A percentile compares a stretch with the other conserved stretches of the same genome.
These are phyloP conservation scores for Suillus cothurnatus DNA, from an alignment of 768 basidiomycete genomes.

Conservation along the genomic window DNA sequence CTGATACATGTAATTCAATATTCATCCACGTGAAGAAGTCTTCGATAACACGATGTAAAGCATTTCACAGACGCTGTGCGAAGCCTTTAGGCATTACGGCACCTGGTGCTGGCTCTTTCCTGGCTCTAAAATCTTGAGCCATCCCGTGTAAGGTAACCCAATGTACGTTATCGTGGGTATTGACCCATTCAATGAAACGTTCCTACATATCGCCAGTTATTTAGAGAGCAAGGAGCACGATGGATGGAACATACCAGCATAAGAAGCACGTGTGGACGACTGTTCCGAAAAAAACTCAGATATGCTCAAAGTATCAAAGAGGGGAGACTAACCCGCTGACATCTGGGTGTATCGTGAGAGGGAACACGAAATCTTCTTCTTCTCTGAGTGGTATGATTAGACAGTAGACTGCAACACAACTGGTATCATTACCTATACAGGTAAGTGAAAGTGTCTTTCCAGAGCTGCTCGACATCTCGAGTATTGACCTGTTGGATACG, in stretches of 20 bases:
- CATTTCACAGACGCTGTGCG: constrained; percentile 11
- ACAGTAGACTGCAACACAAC: background rate
- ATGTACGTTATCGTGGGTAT: constrained; percentile 66
- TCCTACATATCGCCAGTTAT: constrained; percentile 40
- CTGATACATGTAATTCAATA: background rate
- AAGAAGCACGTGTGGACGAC: constrained; percentile 69
- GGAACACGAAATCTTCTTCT: constrained; percentile 69
- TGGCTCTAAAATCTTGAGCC: constrained; percentile 60
- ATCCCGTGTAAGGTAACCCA: constrained; percentile 75
- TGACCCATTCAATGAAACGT: constrained; percentile 75
- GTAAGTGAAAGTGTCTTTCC: constrained; percentile 77
- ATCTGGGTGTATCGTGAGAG: constrained; percentile 79
- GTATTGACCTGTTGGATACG: constrained; percentile 52
- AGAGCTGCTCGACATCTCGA: constrained; percentile 67
- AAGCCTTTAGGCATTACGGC: constrained; percentile 59
- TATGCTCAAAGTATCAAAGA: constrained; percentile 1
- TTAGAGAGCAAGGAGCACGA: background rate
- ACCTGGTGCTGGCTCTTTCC: constrained; percentile 46
- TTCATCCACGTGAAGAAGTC: constrained; percentile 5
- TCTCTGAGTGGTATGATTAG: constrained; percentile 40
- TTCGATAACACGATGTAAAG: background rate
- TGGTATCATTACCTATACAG: constrained; percentile 49
- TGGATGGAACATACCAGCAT: constrained; percentile 56
- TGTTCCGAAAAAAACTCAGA: constrained; percentile 25
- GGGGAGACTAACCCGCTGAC: constrained; percentile 57